Base-by-base conservation (phyloP, 257 asterid species). In the Solanum corneliomulleri region DNA sequence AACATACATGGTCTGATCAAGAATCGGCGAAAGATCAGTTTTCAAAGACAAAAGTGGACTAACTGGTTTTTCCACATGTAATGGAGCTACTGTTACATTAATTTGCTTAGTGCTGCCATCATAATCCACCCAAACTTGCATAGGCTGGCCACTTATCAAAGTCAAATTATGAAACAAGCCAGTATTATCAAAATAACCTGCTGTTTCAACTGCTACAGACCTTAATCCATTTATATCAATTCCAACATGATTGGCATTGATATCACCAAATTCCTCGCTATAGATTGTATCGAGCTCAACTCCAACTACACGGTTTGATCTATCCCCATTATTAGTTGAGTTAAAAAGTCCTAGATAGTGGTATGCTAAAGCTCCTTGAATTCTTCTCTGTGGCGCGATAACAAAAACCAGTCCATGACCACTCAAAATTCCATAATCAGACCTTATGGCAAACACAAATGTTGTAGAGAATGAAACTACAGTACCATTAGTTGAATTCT, bases 61-160 rank as follows among this genome's bases (percentile, higher is more conserved):
- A 10, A 62, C 84, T 20, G 98, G 98, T 84, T 92, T 94, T 10
- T 2, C 27, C n/a, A 20, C 37, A 10, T 45, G 29, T 5, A 89
- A 3, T 29, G 94, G 95, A 62, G 94, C 93, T 58, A 94, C 41
- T 15, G 94, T 93, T 2, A 92, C 96, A 66, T 85, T 86, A 21
- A 93, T 33, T 44, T 85, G 71, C 83, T 29, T 62, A 10, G 89
- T 49, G 0, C 4, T 44, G 6, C 91, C 93, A 62, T 89, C 88
- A 56, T 90, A 95, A 3, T 95, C 97, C 62, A 95, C 88, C 97
- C 97, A 94, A 62, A 89, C 88, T 74, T 92, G 94, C 92, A 93
- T 91, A 37, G 86, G 68, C 7, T 45, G 35, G 18, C 95, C 93
- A 82, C 92, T 91, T 9, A 87, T 86, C 1, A 95, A 88, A 4